phyloP scores from a whole-genome alignment of 345 rosid species.

The Camelina hispida region DNA sequence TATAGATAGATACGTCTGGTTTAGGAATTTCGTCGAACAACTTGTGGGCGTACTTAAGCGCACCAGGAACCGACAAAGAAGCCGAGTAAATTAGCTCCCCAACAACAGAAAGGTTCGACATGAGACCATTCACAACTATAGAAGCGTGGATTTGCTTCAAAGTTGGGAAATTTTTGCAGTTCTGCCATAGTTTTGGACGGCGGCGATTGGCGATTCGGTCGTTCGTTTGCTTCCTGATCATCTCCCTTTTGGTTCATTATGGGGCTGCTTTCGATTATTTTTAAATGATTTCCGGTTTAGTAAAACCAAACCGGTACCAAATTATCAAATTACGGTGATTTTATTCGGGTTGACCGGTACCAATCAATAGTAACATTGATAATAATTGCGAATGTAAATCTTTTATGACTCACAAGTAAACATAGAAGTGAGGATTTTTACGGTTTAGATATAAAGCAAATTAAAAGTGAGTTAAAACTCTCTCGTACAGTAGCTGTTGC shows the following conservation, averaged over 20 bases:
- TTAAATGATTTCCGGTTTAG: constrained; percentile 25
- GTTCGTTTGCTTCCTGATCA: constrained; percentile 58
- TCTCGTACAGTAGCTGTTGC: constrained; percentile 15
- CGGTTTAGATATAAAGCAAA: not conserved
- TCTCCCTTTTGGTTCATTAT: not conserved
- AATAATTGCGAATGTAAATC: no score
- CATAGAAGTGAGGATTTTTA: not conserved
- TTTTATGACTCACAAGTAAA: not conserved
- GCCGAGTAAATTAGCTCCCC: constrained; percentile 61
- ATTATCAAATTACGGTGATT: not conserved
- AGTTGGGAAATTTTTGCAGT: constrained; percentile 52
- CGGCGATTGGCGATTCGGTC: constrained; percentile 53
- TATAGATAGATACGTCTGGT: constrained; percentile 63
- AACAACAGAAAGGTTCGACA: constrained; percentile 49
- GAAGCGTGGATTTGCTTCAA: constrained; percentile 66
- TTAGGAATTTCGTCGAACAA: constrained; percentile 61
- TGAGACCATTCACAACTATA: constrained; percentile 57
- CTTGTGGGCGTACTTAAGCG: constrained; percentile 61
- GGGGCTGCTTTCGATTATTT: not conserved
- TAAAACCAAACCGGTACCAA: constrained; percentile 7
- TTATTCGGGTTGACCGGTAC: not conserved
- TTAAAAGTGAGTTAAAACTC: constrained; percentile 12
- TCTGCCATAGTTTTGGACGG: constrained; percentile 59
- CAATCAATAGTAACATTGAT: no score
- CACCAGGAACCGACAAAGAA: constrained; percentile 51